Percentiles rank a stretch among this genome's conserved stretches.
Evolutionary conservation across 2,329 filamentous ascomycete species (phyloP).

Genomic region (Drechslerella stenobrocha): DNA sequence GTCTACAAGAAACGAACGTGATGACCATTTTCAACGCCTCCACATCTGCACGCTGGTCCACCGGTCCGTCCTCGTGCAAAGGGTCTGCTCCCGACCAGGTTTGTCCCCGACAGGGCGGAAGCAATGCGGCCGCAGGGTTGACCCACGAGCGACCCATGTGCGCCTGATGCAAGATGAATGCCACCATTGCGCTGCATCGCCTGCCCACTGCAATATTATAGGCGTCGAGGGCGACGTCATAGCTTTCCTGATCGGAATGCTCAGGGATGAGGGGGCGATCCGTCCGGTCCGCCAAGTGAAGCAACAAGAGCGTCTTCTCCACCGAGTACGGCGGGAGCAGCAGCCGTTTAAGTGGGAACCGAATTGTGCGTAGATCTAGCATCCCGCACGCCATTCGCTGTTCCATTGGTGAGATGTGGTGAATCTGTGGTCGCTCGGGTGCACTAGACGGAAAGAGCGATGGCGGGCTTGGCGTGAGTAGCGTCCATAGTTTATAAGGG

Average conservation of each 20-base stretch:
- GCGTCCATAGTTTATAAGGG: too few species aligned
- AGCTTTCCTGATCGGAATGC: too few species aligned
- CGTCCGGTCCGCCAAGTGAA: constrained; percentile 6
- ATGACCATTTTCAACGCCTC: constrained; percentile 10
- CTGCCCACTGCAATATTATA: constrained; percentile 25
- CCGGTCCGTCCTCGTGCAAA: neutral
- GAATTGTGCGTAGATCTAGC: constrained; percentile 18
- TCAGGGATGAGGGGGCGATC: constrained; percentile 10
- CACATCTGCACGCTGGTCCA: constrained; percentile 4
- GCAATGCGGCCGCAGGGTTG: constrained; percentile 14
- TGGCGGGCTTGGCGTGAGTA: too few species aligned
- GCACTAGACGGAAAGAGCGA: too few species aligned
- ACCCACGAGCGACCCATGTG: neutral
- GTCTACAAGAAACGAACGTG: too few species aligned
- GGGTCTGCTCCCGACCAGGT: constrained; percentile 25
- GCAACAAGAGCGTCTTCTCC: constrained; percentile 14
- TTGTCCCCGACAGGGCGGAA: constrained; percentile 10
- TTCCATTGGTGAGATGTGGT: too few species aligned
- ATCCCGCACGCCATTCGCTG: constrained; percentile 14
- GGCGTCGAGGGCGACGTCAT: neutral
- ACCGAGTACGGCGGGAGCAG: constrained; percentile 21
- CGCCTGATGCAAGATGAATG: constrained; percentile 7
- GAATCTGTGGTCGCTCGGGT: too few species aligned
- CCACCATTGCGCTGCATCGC: constrained; percentile 26
- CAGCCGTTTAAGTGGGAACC: constrained; percentile 13